Conservation (phyloP, 2,329 filamentous ascomycete genomes). For the Claviceps sp. region DNA sequence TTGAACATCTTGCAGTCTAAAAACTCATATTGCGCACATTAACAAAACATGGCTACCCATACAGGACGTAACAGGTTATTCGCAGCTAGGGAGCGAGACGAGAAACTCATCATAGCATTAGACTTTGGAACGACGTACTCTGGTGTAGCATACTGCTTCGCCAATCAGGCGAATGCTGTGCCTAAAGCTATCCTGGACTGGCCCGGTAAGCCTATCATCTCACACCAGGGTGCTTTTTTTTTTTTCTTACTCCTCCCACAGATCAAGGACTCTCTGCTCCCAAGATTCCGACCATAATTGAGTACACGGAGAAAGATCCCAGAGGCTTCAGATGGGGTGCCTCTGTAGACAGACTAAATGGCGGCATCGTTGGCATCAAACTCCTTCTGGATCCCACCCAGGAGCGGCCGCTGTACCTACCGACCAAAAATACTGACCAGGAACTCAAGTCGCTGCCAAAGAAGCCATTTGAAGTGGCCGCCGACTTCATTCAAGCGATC, state of each 20-base stretch:
- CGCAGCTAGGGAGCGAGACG: not conserved
- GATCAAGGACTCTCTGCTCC: slow-evolving; percentile 25
- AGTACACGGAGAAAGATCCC: slow-evolving; percentile 21
- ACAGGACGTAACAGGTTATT: not conserved
- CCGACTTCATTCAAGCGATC: slow-evolving; percentile 5
- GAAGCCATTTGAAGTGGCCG: slow-evolving; percentile 4
- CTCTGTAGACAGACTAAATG: not conserved
- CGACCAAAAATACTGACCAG: not conserved
- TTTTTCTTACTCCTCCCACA: slow-evolving; percentile 31
- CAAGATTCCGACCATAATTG: slow-evolving; percentile 16
- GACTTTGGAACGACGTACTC: slow-evolving; percentile 45
- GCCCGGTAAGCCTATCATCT: slow-evolving; percentile 8
- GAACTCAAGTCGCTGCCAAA: slow-evolving; percentile 8
- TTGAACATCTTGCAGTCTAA: too few relatives aligned
- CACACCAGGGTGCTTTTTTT: slow-evolving; percentile 23
- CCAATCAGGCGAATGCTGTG: slow-evolving; percentile 9
- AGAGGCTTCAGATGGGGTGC: slow-evolving; percentile 22
- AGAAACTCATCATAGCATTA: slow-evolving; percentile 35
- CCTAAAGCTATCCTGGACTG: slow-evolving; percentile 19
- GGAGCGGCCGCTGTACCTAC: slow-evolving; percentile 7
- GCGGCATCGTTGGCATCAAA: slow-evolving; percentile 9
- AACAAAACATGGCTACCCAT: not conserved
- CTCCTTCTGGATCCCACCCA: slow-evolving; percentile 9
- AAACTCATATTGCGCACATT: too few relatives aligned
- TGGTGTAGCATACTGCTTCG: slow-evolving; percentile 29